Base-by-base conservation (phyloP, 139 green algal genomes). In the Tetradesmus obliquus region DNA sequence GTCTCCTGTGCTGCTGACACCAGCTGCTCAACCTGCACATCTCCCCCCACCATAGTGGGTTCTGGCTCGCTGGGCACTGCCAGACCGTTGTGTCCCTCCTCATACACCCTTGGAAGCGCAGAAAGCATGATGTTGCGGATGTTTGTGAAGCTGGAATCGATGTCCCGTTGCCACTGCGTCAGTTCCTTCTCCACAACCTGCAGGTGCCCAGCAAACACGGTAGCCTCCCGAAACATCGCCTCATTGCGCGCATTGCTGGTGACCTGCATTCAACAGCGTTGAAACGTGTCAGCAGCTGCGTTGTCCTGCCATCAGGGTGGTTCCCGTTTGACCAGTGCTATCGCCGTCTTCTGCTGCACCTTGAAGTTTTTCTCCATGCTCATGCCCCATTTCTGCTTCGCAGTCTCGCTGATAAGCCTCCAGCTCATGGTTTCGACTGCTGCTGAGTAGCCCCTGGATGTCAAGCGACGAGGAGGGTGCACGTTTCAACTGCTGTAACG, bases 161-260 rank as follows among this genome's bases (percentile, higher is more conserved):
- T 95, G 53, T 96, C 94, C 57, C 95, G 96, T 82, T 98, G 96
- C 82, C 98, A 91, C 17, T 83, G 90, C 1, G 93, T 93, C n/a
- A 98, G 95, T 86, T 99, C 96, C 87, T 96, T 97, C 95, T 99
- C 96, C 24, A 98, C 94, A 9, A 93, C 87, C 69, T 93, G 93
- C 69, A 99, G 91, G 69, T 97, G 95, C 9, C 66, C 57, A 2
- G 96, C 95, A 92, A 99, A 99, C 19, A 97, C 93, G 4, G 94
- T 96, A 15, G 97, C 96, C 88, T 99, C 97, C 66, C 93, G 92
- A 66, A 98, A 94, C 97, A 99, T 99, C 54, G 95, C 93, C 87
- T 98, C 96, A 92, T 98, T 98, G 19, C 97, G 93, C 3, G 94
- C 93, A 91, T 99, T 99, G 71, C 93, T 94, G 0, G 97, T 98